Conservation (phyloP, 345 rosid species). For the Mercurialis annua region DNA sequence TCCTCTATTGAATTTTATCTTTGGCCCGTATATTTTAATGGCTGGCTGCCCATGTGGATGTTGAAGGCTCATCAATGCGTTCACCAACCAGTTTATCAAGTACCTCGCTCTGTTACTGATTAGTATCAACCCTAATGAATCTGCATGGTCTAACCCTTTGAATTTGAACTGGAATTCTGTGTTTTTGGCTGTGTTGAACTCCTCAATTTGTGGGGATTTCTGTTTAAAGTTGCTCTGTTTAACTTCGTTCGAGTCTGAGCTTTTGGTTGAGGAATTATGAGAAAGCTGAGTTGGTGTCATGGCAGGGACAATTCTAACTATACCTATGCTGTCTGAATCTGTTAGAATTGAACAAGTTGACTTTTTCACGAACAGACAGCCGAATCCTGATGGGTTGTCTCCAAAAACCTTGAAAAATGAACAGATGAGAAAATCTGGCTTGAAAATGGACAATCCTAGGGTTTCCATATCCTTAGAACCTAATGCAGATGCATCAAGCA, state of each 20-base stretch:
- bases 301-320: conserved; percentile 36
- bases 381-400: conserved; percentile 64
- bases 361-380: conserved; percentile 73
- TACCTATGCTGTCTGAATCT: conserved; percentile 36
- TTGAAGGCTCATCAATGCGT: conserved; percentile 57
- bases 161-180: conserved; percentile 45
- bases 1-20: conserved; percentile 42
- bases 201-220: conserved; percentile 32
- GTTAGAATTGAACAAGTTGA: conserved; percentile 41
- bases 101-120: conserved; percentile 54
- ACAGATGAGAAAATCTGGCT: conserved; percentile 75
- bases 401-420: conserved; percentile 75
- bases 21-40: conserved; percentile 72
- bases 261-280: conserved; percentile 8
- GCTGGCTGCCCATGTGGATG: conserved; percentile 52
- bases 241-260: conserved; percentile 20
- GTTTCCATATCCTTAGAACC: conserved; percentile 89
- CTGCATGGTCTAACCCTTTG: conserved; percentile 71
- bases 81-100: conserved; percentile 68
- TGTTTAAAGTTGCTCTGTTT: conserved; percentile 10
- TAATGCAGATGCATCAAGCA: conserved; percentile 74
- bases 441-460: conserved; percentile 70
- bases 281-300: conserved; percentile 8
- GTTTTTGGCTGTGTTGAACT: conserved; percentile 17
- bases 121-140: conserved; percentile 53